Evolutionary conservation across 192 early-diverging fungal genomes (phyloP), one percentile per base, ranked within the genome.

Genomic region (Gorgonomyces haynaldii): DNA sequence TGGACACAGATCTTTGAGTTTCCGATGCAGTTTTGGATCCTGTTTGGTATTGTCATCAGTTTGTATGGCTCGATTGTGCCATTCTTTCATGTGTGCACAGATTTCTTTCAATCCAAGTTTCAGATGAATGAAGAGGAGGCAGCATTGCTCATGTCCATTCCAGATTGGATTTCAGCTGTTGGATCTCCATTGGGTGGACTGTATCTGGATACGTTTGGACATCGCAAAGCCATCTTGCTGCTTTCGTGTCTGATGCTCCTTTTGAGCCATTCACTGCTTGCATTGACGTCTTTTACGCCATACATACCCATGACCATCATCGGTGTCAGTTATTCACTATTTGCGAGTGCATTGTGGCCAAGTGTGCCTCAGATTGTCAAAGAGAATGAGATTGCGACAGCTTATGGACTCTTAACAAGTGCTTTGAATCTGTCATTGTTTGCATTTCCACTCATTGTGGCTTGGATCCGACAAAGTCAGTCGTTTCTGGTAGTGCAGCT

Each of bases 291-390:
- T 1, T 16, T 73, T 12, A 42, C 55, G 0, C 81, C 81, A 7
- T 45, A 64, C 6, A 7, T 56, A 15, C 50, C 50, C 26, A 71
- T 83, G 69, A 6, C 57, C 21, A 35, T 79, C 21, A 54, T 83
- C 10, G 81, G 81, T 2, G 17, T 81, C 0, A 61, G 62, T 1
- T 80, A 70, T 48, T 67, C 74, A 23, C 32, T 75, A 12, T 81
- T 78, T 53, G 76, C 74, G 2, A 52, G 67, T 2, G 70, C 74
- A 2, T 28, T 83, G 8, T 83, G 81, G 81, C 78, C 79, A 1
- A 78, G 77, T 55, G 71, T 83, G n/a, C 72, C 81, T 0, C 61
- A 76, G 9, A 45, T 83, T 13, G 81, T 78, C 21, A 54, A 62
- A 16, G 45, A 53, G 20, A 62, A 77, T 43, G 72, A 83, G 52